Conservation (phyloP, 2,329 filamentous ascomycete genomes). For the Pseudogymnoascus sp. region DNA sequence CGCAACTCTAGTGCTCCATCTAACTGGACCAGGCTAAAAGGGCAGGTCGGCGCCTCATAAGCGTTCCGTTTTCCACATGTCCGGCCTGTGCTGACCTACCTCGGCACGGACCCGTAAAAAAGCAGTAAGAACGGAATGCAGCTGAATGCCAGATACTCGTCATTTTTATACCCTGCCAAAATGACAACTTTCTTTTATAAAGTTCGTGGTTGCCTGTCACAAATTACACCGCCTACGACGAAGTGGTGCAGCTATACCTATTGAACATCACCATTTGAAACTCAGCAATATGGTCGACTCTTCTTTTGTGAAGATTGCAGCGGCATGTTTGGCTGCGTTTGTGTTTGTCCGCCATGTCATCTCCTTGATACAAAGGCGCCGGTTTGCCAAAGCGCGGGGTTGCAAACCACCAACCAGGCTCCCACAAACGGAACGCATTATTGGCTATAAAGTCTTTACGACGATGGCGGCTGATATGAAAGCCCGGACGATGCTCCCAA, state of each 20-base stretch:
- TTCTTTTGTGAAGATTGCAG: background rate
- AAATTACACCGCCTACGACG: background rate
- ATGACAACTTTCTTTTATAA: background rate
- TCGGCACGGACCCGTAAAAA: background rate
- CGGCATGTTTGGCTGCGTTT: background rate
- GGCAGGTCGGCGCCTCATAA: background rate
- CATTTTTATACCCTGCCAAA: background rate
- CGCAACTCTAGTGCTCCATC: background rate
- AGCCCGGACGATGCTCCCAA: background rate
- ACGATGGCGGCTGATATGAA: conserved; percentile 12
- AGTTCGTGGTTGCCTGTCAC: background rate
- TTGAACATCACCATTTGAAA: background rate
- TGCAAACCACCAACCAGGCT: conserved; percentile 23
- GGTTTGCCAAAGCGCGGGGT: conserved; percentile 23
- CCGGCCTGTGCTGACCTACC: background rate
- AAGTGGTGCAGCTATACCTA: too few relatives aligned
- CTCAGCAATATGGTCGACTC: background rate
- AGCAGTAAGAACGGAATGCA: background rate
- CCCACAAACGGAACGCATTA: conserved; percentile 26
- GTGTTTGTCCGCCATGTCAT: background rate
- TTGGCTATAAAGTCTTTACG: conserved; percentile 23
- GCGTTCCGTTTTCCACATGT: background rate
- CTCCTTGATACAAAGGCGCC: background rate
- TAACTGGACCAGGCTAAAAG: background rate
- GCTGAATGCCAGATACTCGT: background rate